Conservation (phyloP, 176 grass and related monocot species). For the Neostapfia colusana region DNA sequence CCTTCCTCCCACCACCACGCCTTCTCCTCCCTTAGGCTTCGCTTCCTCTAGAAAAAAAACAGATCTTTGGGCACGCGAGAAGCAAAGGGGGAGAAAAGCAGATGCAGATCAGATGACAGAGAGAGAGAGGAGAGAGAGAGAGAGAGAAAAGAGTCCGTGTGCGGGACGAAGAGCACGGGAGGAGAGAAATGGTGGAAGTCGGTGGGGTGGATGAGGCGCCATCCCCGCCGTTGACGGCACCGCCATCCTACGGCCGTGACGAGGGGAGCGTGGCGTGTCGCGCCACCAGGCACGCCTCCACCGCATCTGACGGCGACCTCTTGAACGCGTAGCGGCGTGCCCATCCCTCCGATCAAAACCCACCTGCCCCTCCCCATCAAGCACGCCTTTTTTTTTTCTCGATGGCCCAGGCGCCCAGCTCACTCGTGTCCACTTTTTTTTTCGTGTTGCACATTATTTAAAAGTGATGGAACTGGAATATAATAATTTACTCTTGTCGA, state of each 20-base stretch:
- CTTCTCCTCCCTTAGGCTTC: background rate
- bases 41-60: background rate
- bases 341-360: slow-evolving; percentile 40
- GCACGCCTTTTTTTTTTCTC: background rate
- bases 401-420: background rate
- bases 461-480: no score
- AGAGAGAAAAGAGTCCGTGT: slow-evolving; percentile 14
- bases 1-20: background rate
- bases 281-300: slow-evolving; percentile 22
- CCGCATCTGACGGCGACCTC: slow-evolving; percentile 51
- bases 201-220: slow-evolving; percentile 19
- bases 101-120: slow-evolving; percentile 47
- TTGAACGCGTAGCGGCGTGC: slow-evolving; percentile 28
- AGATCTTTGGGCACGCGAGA: slow-evolving; percentile 30
- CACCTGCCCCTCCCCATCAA: background rate
- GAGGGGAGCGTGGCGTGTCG: slow-evolving; percentile 38
- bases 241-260: slow-evolving; percentile 29
- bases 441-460: no score
- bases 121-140: background rate
- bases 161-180: background rate
- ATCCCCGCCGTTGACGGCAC: slow-evolving; percentile 44
- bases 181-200: slow-evolving; percentile 9
- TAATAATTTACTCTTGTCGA: background rate
- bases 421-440: background rate
- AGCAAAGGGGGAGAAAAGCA: background rate